Conservation (phyloP, 1,284 basidiomycete species). For the Lentinula novae-zelandiae region DNA sequence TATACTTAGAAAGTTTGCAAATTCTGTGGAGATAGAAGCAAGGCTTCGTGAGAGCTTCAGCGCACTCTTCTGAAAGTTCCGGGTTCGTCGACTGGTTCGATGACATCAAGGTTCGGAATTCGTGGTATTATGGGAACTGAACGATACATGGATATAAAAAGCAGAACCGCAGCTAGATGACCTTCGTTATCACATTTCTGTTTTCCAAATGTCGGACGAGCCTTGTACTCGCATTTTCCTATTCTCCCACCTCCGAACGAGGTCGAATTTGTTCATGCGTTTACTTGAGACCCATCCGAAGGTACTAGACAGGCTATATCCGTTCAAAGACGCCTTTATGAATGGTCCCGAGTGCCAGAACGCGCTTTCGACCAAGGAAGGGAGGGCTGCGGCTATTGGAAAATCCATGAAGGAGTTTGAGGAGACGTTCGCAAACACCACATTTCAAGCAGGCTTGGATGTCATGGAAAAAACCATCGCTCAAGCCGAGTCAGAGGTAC, state of each 20-base stretch:
- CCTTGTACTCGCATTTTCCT: slow-evolving; percentile 7
- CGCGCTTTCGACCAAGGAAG: not conserved
- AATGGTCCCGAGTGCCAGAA: slow-evolving; percentile 10
- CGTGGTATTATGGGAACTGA: not conserved
- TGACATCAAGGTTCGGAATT: not conserved
- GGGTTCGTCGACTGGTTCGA: not conserved
- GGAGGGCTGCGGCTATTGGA: slow-evolving; percentile 1
- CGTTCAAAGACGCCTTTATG: slow-evolving; percentile 9
- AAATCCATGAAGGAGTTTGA: slow-evolving; percentile 5
- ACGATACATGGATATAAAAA: not conserved
- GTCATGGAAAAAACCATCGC: slow-evolving; percentile 6
- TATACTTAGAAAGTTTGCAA: not conserved
- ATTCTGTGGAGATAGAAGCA: not conserved
- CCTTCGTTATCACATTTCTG: not conserved
- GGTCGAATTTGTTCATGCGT: slow-evolving; percentile 12
- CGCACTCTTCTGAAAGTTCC: not conserved
- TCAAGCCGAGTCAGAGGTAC: slow-evolving; percentile 9
- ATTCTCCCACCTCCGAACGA: slow-evolving; percentile 11
- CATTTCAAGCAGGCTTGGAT: slow-evolving; percentile 9
- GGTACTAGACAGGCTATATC: slow-evolving; percentile 3
- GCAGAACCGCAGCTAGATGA: not conserved
- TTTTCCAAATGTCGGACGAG: not conserved
- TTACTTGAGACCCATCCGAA: slow-evolving; percentile 10
- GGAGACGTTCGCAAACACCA: slow-evolving; percentile 4
- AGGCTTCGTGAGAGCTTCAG: not conserved